Base-by-base conservation (phyloP, 2,329 filamentous ascomycete genomes). In the Trichophyton mentagrophytes region DNA sequence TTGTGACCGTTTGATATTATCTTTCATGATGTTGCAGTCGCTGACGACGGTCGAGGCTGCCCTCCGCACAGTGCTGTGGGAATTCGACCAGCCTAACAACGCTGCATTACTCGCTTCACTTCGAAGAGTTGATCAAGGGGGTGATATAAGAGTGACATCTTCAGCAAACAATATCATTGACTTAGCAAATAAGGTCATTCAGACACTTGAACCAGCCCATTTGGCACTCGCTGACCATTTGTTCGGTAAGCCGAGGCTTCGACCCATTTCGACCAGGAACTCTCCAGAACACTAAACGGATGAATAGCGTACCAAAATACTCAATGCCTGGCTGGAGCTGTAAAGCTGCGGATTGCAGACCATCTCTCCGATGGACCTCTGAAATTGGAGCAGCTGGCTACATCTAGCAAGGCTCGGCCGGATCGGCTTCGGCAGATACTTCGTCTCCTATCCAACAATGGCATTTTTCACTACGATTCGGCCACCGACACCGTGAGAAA, bases 401-500 rank as follows among this genome's bases (percentile, higher is more conserved):
- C 49, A 3, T 30, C 20, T 15, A 58, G 62, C 61, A 30, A 60
- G 22, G 63, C 69, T 4, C 66, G 66, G 5, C 42, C 61, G 5
- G 67, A 71, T 51, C 67, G 72, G 2, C 66, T 76, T 2, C 38
- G 64, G 2, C 73, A 75, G 61, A 61, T 75, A 5, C 58, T 75
- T 59, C 65, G 69, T 1, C 44, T 66, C 0, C 67, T 75, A 0
- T 46, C 61, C 64, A 74, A 71, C 60, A 69, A 74, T 42, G 70
- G 69, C 42, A 73, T 76, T 46, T 76, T 76, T 64, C 11, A 53
- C 6, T 73, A 68, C 61, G 66, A 74, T 60, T 25, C 59, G 0
- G n/a, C n/a, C 2, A 68, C 66, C 0, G 67, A 66, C 1, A 61
- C 27, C 0, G 76, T 73, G 63, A 15, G 15, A 36, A 75, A 78